Percentiles rank a stretch among this genome's conserved stretches.
phyloP scores from a whole-genome alignment of 2,329 filamentous ascomycete species.

The Tympanopsis confertula region DNA sequence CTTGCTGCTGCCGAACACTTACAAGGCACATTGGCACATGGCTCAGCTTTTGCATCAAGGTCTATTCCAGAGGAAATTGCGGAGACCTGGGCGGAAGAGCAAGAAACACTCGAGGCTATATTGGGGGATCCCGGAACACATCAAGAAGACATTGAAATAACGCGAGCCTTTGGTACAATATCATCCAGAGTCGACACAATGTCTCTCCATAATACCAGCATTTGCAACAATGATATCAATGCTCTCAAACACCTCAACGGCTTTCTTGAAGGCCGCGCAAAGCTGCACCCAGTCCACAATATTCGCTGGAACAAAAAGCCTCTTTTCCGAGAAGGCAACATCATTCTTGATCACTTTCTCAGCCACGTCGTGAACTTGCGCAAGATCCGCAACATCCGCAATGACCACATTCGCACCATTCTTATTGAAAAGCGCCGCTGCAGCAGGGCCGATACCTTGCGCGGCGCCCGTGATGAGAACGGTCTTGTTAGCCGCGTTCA shows the following conservation, averaged over 20 bases:
- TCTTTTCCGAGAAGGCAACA: conserved; percentile 13
- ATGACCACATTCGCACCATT: conserved; percentile 25
- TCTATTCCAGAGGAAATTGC: conserved; percentile 16
- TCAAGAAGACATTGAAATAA: too few species aligned
- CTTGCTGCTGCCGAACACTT: conserved; percentile 47
- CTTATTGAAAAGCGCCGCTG: conserved; percentile 19
- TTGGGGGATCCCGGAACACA: too few species aligned
- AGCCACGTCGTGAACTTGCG: conserved; percentile 12
- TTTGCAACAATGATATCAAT: conserved; percentile 28
- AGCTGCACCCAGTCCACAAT: conserved; percentile 23
- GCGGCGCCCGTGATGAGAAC: conserved; percentile 26
- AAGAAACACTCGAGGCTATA: conserved; percentile 54
- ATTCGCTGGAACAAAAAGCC: conserved; percentile 21
- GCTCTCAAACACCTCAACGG: conserved; percentile 17
- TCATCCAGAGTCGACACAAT: too few species aligned
- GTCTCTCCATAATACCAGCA: conserved; percentile 25
- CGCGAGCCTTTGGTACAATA: too few species aligned
- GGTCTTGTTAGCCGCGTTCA: too few species aligned
- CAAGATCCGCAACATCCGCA: conserved; percentile 16
- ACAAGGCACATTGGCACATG: conserved; percentile 29
- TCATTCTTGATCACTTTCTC: conserved; percentile 12
- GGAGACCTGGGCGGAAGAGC: conserved; percentile 52
- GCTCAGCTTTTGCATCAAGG: conserved; percentile 28
- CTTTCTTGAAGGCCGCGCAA: conserved; percentile 16
- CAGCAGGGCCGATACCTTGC: conserved; percentile 25